Base-by-base conservation (phyloP, 1,284 basidiomycete genomes). In the Leccinum fuscescens region DNA sequence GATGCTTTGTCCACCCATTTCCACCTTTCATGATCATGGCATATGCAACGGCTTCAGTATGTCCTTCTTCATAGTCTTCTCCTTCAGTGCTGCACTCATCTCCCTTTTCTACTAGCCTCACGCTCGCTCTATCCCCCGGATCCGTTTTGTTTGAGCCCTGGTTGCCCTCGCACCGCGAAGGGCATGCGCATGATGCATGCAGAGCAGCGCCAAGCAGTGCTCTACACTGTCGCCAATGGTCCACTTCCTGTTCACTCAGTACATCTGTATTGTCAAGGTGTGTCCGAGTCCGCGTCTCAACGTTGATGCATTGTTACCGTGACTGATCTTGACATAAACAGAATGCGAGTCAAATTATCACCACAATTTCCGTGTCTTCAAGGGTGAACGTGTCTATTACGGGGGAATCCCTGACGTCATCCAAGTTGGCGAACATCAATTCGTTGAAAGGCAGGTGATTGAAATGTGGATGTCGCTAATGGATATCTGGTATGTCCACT, bases 311-410 rank as follows among this genome's bases (percentile, higher is more conserved):
- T 33, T 9, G 31, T 33, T 33, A 31, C 31, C n/a, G n/a, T n/a
- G n/a, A 22, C 20, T 33, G 11, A 33, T 33, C 11, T 33, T 11
- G 31, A 9, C n/a, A 3, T 17, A 15, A 1, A 42, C 6, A 63
- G 62, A 27, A 1, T 64, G 57, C 2, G 4, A 52, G 11, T 42
- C 50, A 1, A 63, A 63, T 1, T 63, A 64, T 3, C 57, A 63
- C 20, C 15, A 64, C 3, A 60, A 60, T 5, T 64, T 14, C 51
- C 50, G 42, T 4, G 52, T 63, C 0, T 27, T 7, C 55, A 57
- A 55, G 11, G 55, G 68, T 37, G 3, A 64, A 42, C 0, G 58
- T 57, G 55, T 8, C 0, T 70, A 67, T 56, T 64, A 65, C 51
- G 20, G n/a, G 1, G 37, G 54, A 0, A n/a, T 65, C 2, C 56